Evolutionary conservation across 108 stramenopile genomes (phyloP), one percentile per base, ranked within the genome.

Genomic region (Discostella stelligeroides): DNA sequence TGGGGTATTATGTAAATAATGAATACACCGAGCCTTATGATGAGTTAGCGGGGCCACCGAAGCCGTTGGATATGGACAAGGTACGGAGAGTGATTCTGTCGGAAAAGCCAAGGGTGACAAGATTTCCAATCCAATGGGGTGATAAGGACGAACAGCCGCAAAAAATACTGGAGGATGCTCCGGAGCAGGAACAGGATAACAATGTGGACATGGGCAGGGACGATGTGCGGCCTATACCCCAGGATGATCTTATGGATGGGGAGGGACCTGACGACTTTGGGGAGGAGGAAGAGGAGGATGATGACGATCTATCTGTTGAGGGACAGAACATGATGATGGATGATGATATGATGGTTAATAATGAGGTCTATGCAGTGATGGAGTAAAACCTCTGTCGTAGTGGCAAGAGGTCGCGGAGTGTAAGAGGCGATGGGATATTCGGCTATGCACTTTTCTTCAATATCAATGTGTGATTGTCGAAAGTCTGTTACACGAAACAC

Each of bases 1-100:
- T 99, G 8, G 99, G 99, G 14, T 99, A 99, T 84, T 99, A 99
- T 84, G 99, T 99, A 59, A 97, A 98, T 76, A 99, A 99, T 84
- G 99, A 98, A 86, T 97, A 91, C 73, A 77, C 65, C 61, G 87
- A 86, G 63, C 81, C 38, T 12, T 72, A 68, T 51, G 85, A 86
- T 53, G 77, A 67, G 58, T 82, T 84, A 63, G 41, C 21, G 24
- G 85, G 83, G 37, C 73, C 82, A 14, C 76, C 83, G 25, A 79
- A 61, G 38, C 88, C 82, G 8, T 60, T 91, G 27, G 88, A 89
- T 55, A 66, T 93, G 50, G 76, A 56, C 14, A 88, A 87, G 48
- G 90, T 96, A 57, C 69, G 76, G 61, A 82, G 98, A 49, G 78
- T 79, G 59, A 95, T 99, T 45, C 64, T 98, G 80, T 92, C 96